Evolutionary conservation across 2,329 filamentous ascomycete species (phyloP).

Genomic region (Sporothrix inflata): DNA sequence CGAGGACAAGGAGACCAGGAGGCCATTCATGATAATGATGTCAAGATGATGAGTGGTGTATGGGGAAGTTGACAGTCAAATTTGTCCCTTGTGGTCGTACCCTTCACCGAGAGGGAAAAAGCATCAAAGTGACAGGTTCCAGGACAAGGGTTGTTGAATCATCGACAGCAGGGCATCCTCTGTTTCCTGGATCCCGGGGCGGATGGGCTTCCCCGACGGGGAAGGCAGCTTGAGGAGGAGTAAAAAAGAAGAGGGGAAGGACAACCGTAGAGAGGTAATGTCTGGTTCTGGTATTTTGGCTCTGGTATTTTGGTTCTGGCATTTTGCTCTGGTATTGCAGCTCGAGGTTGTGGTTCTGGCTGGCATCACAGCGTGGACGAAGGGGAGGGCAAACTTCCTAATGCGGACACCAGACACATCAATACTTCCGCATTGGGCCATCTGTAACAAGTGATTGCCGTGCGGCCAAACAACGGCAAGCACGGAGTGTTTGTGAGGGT

Average conservation of each 20-base stretch:
- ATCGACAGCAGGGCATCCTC: conserved; percentile 21
- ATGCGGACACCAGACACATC: conserved; percentile 1
- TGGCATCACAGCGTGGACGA: not conserved
- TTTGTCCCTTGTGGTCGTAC: too few species aligned
- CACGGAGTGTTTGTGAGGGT: not conserved
- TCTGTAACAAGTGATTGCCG: conserved; percentile 13
- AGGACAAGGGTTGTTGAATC: conserved; percentile 21
- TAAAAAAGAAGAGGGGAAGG: not conserved
- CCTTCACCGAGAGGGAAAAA: not conserved
- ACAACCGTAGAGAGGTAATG: not conserved
- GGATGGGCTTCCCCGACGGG: conserved; percentile 6
- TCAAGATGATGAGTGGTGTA: not conserved
- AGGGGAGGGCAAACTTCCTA: not conserved
- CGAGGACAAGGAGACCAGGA: not conserved
- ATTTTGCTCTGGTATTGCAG: not conserved
- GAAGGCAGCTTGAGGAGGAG: not conserved
- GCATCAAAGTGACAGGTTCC: conserved; percentile 16
- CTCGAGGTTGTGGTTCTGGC: too few species aligned
- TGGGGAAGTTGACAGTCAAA: not conserved
- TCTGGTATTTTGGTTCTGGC: not conserved
- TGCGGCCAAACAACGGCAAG: conserved; percentile 4
- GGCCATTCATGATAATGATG: not conserved
- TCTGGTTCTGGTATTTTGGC: not conserved
- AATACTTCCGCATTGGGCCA: conserved; percentile 1
- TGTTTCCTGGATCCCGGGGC: not conserved